Evolutionary conservation across 2,329 filamentous ascomycete species (phyloP), one percentile per base, ranked within the genome.

Genomic region (Colletotrichum destructivum): DNA sequence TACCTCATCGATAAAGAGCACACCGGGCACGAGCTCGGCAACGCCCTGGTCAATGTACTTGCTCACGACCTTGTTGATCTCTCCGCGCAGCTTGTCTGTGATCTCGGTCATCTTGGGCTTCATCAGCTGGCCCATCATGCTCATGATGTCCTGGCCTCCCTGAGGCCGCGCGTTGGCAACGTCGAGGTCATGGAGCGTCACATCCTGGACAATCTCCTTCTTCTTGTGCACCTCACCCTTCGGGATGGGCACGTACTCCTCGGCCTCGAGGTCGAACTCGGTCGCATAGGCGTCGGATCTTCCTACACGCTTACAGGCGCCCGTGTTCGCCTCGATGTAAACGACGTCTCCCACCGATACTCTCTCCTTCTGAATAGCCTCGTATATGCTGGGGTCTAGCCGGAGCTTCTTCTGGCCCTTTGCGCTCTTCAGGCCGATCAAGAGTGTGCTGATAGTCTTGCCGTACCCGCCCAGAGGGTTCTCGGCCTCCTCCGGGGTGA

Each of bases 81-180:
- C 96, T 67, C 90, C 87, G 72, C 96, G 91, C 79, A 99, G 86
- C 87, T 99, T 99, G 84, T 99, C 96, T 40, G 96, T 99, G 79
- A 99, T 98, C 82, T 99, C 96, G 7, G 96, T 99, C 91, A 98
- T 98, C 87, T 97, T 97, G 73, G 96, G 96, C 89, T 98, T 98
- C 95, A 98, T 98, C 79, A 99, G 86, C 84, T 99, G 96, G 78
- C 96, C 96, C 96, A 99, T 98, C 96, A 99, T 98, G 86, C 95
- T 98, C 95, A 99, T 98, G 76, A 99, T 97, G 82, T 99, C 96
- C 87, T 99, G 96, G 55, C 96, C 96, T 64, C 96, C 96, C 85
- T 98, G 95, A 5, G 96, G 96, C 78, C 96, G 88, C 16, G 96
- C 93, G 79, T 99, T 99, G 75, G 96, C 96, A 74, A 98, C 93